These are phyloP conservation scores for Paradendryphiella salina DNA, from an alignment of 2,329 filamentous ascomycete genomes.

Conservation along the genomic window DNA sequence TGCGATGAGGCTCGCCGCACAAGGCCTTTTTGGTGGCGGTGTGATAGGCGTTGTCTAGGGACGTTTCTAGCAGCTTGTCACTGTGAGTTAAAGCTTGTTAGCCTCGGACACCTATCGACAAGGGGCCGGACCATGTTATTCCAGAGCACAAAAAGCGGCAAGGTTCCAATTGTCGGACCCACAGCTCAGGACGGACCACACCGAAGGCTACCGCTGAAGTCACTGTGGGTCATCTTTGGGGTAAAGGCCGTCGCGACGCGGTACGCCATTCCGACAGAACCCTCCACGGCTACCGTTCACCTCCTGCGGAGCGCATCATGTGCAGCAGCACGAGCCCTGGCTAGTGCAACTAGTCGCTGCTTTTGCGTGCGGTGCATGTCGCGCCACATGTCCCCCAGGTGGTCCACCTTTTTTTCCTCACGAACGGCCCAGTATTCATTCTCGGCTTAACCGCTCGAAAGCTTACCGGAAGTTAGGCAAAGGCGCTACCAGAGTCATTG, in stretches of 20 bases:
- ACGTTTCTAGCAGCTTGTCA: slow-evolving; percentile 21
- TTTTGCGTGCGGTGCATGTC: slow-evolving; percentile 21
- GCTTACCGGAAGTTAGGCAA: slow-evolving; percentile 28
- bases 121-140: slow-evolving; percentile 21
- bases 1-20: slow-evolving; percentile 21
- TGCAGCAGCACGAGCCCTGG: slow-evolving; percentile 20
- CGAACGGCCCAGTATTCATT: slow-evolving; percentile 12
- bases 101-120: slow-evolving; percentile 23
- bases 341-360: slow-evolving; percentile 25
- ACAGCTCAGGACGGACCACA: slow-evolving; percentile 16
- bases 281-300: slow-evolving; percentile 17
- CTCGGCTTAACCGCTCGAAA: slow-evolving; percentile 16
- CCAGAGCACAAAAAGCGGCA: slow-evolving; percentile 13
- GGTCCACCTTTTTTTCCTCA: slow-evolving; percentile 6
- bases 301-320: slow-evolving; percentile 21
- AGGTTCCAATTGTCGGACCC: slow-evolving; percentile 10
- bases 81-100: slow-evolving; percentile 12
- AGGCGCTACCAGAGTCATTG: slow-evolving; percentile 25
- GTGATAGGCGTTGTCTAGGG: slow-evolving; percentile 17
- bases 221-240: slow-evolving; percentile 12
- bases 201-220: slow-evolving; percentile 10
- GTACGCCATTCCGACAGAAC: slow-evolving; percentile 25
- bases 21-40: slow-evolving; percentile 22
- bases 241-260: slow-evolving; percentile 17
- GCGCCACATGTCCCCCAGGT: neutral